phyloP scores from a whole-genome alignment of 164 flowering plant genomes.

The Chloranthus sessilifolius region DNA sequence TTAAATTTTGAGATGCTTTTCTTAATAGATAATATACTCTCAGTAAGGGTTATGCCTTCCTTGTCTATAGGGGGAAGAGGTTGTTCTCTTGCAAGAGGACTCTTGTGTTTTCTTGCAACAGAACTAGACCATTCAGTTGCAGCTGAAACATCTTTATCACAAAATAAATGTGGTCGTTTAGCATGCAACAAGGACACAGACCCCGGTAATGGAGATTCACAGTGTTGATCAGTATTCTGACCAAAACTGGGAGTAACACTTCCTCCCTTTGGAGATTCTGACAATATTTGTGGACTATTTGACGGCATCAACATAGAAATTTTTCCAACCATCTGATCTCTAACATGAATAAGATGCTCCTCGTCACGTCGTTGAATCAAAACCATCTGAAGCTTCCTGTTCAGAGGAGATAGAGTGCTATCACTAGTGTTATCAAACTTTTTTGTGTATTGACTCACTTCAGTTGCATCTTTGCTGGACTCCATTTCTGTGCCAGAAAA shows the following conservation, averaged over 20 bases:
- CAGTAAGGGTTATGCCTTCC: slow-evolving; percentile 12
- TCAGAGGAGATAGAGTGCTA: slow-evolving; percentile 4
- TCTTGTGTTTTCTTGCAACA: slow-evolving; percentile 23
- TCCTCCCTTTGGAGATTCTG: slow-evolving; percentile 8
- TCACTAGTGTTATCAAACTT: neutral
- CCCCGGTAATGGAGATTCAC: slow-evolving; percentile 21
- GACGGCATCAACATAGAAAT: neutral
- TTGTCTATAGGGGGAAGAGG: slow-evolving; percentile 16
- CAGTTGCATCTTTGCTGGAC: slow-evolving; percentile 9
- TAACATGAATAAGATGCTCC: neutral
- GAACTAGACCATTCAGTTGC: slow-evolving; percentile 13
- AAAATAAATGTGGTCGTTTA: slow-evolving; percentile 19
- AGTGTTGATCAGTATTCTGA: slow-evolving; percentile 2
- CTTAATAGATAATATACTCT: slow-evolving; percentile 25
- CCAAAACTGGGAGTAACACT: slow-evolving; percentile 7
- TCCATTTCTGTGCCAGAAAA: slow-evolving; percentile 11
- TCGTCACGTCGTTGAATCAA: neutral
- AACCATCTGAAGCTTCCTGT: neutral
- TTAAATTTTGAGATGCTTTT: slow-evolving; percentile 37
- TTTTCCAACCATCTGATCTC: slow-evolving; percentile 4
- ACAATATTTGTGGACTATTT: neutral
- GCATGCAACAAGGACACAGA: slow-evolving; percentile 29
- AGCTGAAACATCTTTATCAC: slow-evolving; percentile 22
- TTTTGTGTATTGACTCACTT: slow-evolving; percentile 5
- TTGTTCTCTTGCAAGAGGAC: slow-evolving; percentile 31